phyloP scores from a whole-genome alignment of 2,329 filamentous ascomycete genomes.

The Penicillium nordicum region DNA sequence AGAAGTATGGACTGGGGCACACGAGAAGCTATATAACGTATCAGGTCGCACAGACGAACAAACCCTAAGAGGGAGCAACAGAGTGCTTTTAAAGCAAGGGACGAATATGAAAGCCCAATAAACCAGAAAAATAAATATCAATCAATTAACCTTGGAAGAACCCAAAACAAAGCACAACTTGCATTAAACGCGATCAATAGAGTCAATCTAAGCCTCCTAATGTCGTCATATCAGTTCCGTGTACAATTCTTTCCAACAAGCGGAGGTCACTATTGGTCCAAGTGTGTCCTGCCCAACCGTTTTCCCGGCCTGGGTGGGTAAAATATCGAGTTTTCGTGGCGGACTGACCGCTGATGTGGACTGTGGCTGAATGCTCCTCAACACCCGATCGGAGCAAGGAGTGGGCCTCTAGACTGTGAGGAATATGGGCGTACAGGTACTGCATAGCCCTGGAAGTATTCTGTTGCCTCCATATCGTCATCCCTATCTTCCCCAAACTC shows the following conservation, averaged over 20 bases:
- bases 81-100: conserved; percentile 18
- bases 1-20: conserved; percentile 3
- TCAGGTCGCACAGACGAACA: conserved; percentile 14
- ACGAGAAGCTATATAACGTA: conserved; percentile 15
- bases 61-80: conserved; percentile 9
- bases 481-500: background rate
- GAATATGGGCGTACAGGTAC: background rate
- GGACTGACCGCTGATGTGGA: conserved; percentile 15
- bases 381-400: conserved; percentile 14
- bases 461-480: background rate
- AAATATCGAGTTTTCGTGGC: background rate
- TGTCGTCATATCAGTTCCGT: conserved; percentile 15
- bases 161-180: background rate
- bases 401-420: background rate
- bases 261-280: conserved; percentile 4
- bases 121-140: background rate
- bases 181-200: conserved; percentile 7
- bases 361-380: conserved; percentile 16
- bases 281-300: conserved; percentile 8
- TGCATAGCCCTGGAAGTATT: background rate
- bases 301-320: background rate
- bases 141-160: background rate
- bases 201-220: conserved; percentile 2
- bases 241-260: background rate
- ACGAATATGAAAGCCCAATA: background rate